Base-by-base conservation (phyloP, 768 basidiomycete genomes). In the Kondoa malvinella region DNA sequence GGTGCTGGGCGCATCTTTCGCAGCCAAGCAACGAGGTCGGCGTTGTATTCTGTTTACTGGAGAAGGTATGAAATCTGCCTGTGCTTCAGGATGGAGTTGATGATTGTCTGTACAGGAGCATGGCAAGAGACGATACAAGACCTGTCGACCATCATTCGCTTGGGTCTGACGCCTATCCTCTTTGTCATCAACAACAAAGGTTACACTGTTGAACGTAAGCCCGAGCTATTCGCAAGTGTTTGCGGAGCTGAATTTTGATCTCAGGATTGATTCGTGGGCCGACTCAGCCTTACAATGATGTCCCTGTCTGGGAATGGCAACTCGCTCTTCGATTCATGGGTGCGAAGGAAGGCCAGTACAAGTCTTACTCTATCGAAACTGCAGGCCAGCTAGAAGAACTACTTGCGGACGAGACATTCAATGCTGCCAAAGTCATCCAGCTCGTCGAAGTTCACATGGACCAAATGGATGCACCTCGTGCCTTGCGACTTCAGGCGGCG, bases 11-110 rank as follows among this genome's bases (percentile, higher is more conserved):
- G 87, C 86, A 8, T 87, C 89, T 4, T 78, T 90, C n/a, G 64
- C 33, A 3, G 31, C 64, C 3, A 32, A 29, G 15, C 78, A 80
- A 12, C 78, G 85, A 57, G 70, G 72, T 14, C 80, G 83, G 4
- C 80, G 91, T 58, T 85, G 85, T 1, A 85, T 92, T 34, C 78
- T 92, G 56, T 92, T 95, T 76, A 80, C 89, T 3, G 91, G 90
- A 4, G 88, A 89, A 73, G 88, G 89, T 50, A 50, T 8, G 21
- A 21, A 50, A 8, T 50, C 40, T 50, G 12, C 40, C 21, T 50
- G 40, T 8, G 8, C 40, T 21, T 50, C 40, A 50, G 21, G 58
- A 4, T 59, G 58, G 25, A 25, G 58, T 29, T 59, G 58, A 14
- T 25, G n/a, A n/a, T n/a, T n/a, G n/a, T n/a, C n/a, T 59, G 21